Percentiles rank a stretch among this genome's conserved stretches.
phyloP scores from a whole-genome alignment of 495 filamentous ascomycete genomes.

The Thermothielavioides terrestris region DNA sequence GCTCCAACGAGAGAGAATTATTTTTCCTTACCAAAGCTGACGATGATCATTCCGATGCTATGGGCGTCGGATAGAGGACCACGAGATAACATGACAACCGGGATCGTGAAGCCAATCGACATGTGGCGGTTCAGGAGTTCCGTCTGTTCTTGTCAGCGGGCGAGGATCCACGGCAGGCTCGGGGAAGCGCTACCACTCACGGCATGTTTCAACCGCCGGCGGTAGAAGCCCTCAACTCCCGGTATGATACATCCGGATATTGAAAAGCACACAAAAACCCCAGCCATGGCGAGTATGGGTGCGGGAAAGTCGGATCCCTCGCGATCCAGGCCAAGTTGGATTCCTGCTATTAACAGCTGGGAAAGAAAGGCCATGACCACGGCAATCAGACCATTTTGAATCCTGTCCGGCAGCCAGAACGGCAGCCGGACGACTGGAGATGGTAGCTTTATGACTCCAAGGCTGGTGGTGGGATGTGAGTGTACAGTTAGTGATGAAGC shows the following conservation, averaged over 20 bases:
- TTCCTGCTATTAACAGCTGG: conserved; percentile 22
- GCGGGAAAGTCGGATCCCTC: conserved; percentile 22
- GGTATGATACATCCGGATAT: conserved; percentile 6
- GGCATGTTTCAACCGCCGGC: conserved; percentile 26
- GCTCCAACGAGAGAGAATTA: too few relatives aligned
- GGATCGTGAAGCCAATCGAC: conserved; percentile 40
- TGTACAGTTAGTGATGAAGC: neutral
- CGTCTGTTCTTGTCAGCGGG: conserved; percentile 13
- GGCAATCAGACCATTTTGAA: conserved; percentile 15
- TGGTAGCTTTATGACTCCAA: neutral
- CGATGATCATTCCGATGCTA: conserved; percentile 29
- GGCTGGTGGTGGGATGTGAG: neutral
- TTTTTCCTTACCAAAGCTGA: conserved; percentile 29
- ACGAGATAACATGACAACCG: conserved; percentile 37
- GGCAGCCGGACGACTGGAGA: neutral
- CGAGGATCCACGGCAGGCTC: neutral
- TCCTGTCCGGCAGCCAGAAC: neutral
- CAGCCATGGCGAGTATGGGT: conserved; percentile 26
- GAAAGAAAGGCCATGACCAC: conserved; percentile 13
- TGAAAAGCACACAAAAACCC: conserved; percentile 13
- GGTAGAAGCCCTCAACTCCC: conserved; percentile 25
- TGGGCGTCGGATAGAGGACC: conserved; percentile 24
- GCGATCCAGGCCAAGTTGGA: conserved; percentile 14
- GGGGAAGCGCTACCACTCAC: conserved; percentile 14
- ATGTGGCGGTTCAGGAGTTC: conserved; percentile 41